phyloP scores from a whole-genome alignment of 306 rosid genomes.

The Inga oerstediana region DNA sequence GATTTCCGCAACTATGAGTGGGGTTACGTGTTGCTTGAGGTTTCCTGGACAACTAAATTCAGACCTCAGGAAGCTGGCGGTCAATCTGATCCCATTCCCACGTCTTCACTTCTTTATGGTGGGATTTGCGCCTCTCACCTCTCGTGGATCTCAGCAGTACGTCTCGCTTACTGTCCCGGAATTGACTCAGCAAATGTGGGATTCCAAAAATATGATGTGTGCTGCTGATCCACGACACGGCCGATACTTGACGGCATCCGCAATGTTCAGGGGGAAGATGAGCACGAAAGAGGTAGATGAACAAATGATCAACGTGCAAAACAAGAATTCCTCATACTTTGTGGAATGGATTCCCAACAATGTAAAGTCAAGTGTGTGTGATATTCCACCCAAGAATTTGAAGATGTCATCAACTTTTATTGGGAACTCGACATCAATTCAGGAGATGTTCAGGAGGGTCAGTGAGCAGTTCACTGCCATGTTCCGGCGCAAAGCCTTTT shows the following conservation, averaged over 20 bases:
- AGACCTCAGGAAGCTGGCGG: conserved; percentile 80
- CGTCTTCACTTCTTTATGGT: conserved; percentile 97
- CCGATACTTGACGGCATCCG: conserved; percentile 82
- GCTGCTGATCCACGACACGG: conserved; percentile 95
- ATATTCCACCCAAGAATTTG: conserved; percentile 72
- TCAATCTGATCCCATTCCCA: conserved; percentile 88
- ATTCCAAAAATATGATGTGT: conserved; percentile 90
- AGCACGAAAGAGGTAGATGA: conserved; percentile 93
- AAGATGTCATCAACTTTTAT: conserved; percentile 81
- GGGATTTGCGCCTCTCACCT: conserved; percentile 88
- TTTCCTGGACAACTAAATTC: conserved; percentile 92
- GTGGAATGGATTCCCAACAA: conserved; percentile 95
- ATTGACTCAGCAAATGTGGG: conserved; percentile 97
- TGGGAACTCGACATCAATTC: conserved; percentile 88
- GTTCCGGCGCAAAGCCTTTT: conserved; percentile 83
- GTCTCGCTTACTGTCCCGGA: conserved; percentile 88
- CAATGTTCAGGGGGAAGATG: conserved; percentile 92
- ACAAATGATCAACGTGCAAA: conserved; percentile 91
- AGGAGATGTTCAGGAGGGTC: conserved; percentile 90
- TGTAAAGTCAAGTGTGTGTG: conserved; percentile 87
- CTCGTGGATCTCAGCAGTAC: conserved; percentile 91
- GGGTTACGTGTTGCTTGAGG: conserved; percentile 90
- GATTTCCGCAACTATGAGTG: conserved; percentile 96
- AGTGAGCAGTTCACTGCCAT: conserved; percentile 93
- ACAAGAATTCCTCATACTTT: conserved; percentile 86